phyloP scores from a whole-genome alignment of 2,329 filamentous ascomycete genomes.

The Penicillium sp. region DNA sequence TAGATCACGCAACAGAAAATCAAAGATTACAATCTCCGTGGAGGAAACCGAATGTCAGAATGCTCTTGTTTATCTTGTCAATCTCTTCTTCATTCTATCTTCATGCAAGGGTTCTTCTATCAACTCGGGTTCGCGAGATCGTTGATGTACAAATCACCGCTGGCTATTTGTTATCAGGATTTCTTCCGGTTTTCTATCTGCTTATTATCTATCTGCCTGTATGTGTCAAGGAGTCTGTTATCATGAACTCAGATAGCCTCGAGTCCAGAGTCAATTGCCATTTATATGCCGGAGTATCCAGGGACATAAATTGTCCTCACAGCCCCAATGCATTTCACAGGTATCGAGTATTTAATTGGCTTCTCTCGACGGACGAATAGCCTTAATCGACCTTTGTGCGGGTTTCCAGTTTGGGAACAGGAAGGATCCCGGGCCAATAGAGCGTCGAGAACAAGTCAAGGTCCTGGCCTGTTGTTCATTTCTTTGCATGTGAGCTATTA shows the following conservation, averaged over 20 bases:
- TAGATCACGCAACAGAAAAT: background rate
- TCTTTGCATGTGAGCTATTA: background rate
- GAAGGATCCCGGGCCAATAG: background rate
- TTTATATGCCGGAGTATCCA: background rate
- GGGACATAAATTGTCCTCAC: background rate
- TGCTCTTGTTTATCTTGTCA: constrained; percentile 1
- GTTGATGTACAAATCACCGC: background rate
- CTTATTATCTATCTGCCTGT: constrained; percentile 2
- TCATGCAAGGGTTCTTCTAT: background rate
- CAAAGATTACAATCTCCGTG: background rate
- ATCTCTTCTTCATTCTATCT: background rate
- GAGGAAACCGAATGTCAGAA: background rate
- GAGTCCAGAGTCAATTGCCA: background rate
- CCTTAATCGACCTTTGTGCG: background rate
- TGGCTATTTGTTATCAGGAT: background rate
- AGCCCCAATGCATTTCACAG: background rate
- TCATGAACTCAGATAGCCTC: background rate
- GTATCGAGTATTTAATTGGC: background rate
- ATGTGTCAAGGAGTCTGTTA: background rate
- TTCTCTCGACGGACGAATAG: background rate
- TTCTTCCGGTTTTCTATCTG: background rate
- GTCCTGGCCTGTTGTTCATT: background rate
- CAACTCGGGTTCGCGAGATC: background rate
- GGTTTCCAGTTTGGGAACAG: background rate
- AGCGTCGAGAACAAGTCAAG: background rate